These are phyloP conservation scores for Rhizophagus sp. DNA, from an alignment of 192 early-diverging fungal species.

Conservation along the genomic window DNA sequence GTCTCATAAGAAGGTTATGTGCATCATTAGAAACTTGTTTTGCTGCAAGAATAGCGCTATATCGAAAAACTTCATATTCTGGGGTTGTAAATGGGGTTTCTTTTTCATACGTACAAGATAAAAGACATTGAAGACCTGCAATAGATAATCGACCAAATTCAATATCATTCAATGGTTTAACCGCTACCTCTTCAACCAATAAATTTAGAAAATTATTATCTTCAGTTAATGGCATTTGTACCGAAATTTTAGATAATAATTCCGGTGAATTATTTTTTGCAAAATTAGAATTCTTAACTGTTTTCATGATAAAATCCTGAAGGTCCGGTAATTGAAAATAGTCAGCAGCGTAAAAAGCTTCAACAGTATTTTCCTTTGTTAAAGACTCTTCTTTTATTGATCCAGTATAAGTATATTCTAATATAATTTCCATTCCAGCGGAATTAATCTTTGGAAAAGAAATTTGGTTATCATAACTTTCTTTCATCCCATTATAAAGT, in stretches of 20 bases:
- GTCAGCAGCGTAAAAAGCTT: constrained; percentile 23
- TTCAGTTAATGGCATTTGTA: neutral
- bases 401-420: constrained; percentile 23
- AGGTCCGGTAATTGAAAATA: constrained; percentile 15
- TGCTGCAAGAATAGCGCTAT: neutral
- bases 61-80: constrained; percentile 20
- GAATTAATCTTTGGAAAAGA: neutral
- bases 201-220: neutral
- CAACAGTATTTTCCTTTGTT: constrained; percentile 8
- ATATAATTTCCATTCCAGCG: constrained; percentile 8
- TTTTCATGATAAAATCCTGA: constrained; percentile 1
- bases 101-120: neutral
- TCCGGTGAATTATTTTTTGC: neutral
- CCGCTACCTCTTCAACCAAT: neutral
- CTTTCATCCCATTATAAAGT: constrained; percentile 19
- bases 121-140: neutral
- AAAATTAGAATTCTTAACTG: neutral
- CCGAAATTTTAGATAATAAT: neutral
- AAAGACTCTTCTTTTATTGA: neutral
- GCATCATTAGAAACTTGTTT: neutral
- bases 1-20: neutral
- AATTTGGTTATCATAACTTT: constrained; percentile 3
- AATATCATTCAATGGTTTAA: neutral
- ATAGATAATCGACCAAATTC: neutral
- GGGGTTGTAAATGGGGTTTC: neutral